Base-by-base conservation (phyloP, 306 rosid species). In the Pyrus communis region DNA sequence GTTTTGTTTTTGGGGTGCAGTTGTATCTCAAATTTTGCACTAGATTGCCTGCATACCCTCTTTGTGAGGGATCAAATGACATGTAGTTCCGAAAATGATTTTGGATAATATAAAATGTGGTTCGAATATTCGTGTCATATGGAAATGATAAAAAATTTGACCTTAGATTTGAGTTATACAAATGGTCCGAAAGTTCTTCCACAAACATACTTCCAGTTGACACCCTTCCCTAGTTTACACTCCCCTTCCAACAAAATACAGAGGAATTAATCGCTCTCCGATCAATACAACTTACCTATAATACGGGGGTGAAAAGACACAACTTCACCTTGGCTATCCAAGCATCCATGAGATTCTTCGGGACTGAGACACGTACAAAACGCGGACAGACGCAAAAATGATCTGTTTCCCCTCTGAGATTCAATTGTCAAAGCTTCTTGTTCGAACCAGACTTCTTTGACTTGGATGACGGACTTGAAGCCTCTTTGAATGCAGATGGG, bases 401-500 rank as follows among this genome's bases (percentile, higher is more conserved):
- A 61, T 35, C 9, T 31, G 33, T 3, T 77, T 23, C 76, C 23
- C 46, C 75, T 49, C 42, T 4, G 73, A 77, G 33, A 62, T 3
- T 58, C 40, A 38, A 58, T 21, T 23, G 67, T 73, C 40, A 59
- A 38, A 38, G 79, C 85, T 86, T 83, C 77, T 80, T 87, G 67
- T 85, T 82, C 19, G 23, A 67, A 77, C 69, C 38, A 40, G 83
- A 68, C 28, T 77, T 86, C 66, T 80, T 91, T 54, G 83, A 77
- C 69, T 87, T 90, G 69, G 90, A 83, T 55, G 78, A 66, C 23
- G 91, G 77, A 69, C 79, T 87, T 0, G 86, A 81, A 62, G 85
- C 58, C 69, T 88, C 96, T 66, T 81, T 88, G 87, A 86, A 88
- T 0, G 97, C 94, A 2, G 98, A 90, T 11, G 97, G 97, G 73